Evolutionary conservation across 306 rosid species (phyloP).

Genomic region (Neltuma alba): DNA sequence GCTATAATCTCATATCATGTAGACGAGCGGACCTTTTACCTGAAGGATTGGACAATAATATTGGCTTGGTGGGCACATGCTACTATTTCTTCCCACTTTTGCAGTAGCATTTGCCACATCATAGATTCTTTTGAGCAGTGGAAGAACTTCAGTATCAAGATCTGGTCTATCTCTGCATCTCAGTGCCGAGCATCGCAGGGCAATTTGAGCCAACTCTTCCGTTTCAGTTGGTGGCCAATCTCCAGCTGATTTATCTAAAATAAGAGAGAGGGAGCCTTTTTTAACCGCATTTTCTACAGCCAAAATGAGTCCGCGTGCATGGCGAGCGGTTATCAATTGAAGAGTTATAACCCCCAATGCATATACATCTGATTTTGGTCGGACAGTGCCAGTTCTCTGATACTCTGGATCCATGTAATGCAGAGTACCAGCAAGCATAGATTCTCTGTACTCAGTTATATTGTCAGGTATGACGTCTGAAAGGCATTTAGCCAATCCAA

Average conservation of each 20-base stretch:
- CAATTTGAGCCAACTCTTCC: constrained; percentile 67
- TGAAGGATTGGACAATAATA: constrained; percentile 94
- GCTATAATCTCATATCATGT: not conserved
- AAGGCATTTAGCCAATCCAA: constrained; percentile 84
- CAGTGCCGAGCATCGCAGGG: constrained; percentile 69
- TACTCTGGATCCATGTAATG: constrained; percentile 98
- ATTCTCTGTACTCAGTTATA: constrained; percentile 81
- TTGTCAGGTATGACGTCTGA: constrained; percentile 78
- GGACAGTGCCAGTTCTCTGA: constrained; percentile 87
- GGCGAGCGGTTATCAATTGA: constrained; percentile 70
- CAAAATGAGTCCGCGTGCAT: constrained; percentile 64
- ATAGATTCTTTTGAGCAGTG: constrained; percentile 63
- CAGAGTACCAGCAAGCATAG: constrained; percentile 85
- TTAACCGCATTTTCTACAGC: constrained; percentile 67
- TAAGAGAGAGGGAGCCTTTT: constrained; percentile 54
- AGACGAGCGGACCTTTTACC: constrained; percentile 50
- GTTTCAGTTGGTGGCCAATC: constrained; percentile 90
- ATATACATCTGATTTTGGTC: constrained; percentile 91
- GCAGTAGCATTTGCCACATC: constrained; percentile 59
- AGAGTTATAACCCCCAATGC: constrained; percentile 84
- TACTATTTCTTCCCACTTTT: constrained; percentile 40
- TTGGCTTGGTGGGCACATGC: constrained; percentile 62
- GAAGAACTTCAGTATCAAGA: constrained; percentile 87
- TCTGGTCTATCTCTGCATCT: constrained; percentile 98
- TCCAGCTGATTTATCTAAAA: constrained; percentile 70